A percentile compares a stretch with the other conserved stretches of the same genome.
Evolutionary conservation across 2,329 filamentous ascomycete species (phyloP).

Genomic region (Fusarium citri): DNA sequence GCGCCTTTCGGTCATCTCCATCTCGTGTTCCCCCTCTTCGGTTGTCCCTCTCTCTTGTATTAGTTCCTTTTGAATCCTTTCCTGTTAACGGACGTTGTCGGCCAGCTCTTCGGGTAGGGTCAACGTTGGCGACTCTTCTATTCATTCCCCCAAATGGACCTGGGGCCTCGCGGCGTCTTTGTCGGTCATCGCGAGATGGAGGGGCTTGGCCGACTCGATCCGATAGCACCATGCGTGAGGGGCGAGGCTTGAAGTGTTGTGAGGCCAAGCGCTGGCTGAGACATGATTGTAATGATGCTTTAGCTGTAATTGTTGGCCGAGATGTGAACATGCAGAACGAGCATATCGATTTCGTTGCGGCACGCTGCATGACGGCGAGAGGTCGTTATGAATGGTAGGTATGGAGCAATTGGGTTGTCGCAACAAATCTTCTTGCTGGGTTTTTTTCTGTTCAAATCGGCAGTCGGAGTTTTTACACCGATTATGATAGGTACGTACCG

Average conservation of each 20-base stretch:
- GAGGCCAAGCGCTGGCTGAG: constrained; percentile 52
- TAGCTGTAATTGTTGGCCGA: constrained; percentile 24
- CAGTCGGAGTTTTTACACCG: constrained; percentile 40
- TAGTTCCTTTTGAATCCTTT: constrained; percentile 39
- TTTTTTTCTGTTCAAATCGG: constrained; percentile 35
- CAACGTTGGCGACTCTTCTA: constrained; percentile 59
- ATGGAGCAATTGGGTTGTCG: constrained; percentile 2
- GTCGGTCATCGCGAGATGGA: constrained; percentile 50
- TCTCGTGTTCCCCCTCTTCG: constrained; percentile 53
- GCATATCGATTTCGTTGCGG: constrained; percentile 40
- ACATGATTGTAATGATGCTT: constrained; percentile 48
- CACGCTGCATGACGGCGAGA: constrained; percentile 40
- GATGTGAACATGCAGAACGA: constrained; percentile 39
- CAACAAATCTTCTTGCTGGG: constrained; percentile 5
- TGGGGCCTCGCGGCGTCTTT: constrained; percentile 53
- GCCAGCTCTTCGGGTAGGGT: constrained; percentile 40
- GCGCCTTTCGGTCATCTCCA: constrained; percentile 70
- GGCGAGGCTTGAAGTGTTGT: constrained; percentile 52
- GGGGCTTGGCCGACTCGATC: constrained; percentile 61
- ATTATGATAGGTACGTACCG: constrained; percentile 5
- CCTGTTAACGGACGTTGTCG: constrained; percentile 26
- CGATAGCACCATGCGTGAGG: constrained; percentile 70
- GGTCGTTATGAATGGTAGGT: neutral
- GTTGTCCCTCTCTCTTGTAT: constrained; percentile 44
- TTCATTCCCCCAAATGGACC: constrained; percentile 70